Evolutionary conservation across 2,329 filamentous ascomycete species (phyloP).

Genomic region (Ciborinia camelliae): DNA sequence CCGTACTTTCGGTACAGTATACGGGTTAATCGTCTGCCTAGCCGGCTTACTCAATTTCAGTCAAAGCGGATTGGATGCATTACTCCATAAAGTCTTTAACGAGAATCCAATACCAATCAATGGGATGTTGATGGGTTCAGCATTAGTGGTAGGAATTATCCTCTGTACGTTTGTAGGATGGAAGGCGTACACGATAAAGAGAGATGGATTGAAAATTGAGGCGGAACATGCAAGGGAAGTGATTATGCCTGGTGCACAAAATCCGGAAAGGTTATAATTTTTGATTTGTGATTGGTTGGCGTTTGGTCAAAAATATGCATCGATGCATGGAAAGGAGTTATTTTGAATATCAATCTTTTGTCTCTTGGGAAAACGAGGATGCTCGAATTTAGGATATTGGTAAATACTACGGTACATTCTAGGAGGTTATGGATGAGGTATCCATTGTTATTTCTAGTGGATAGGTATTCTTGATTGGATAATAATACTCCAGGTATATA

Average conservation of each 20-base stretch:
- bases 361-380: neutral
- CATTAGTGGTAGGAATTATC: constrained; percentile 59
- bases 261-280: constrained; percentile 27
- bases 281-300: neutral
- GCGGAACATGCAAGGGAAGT: constrained; percentile 43
- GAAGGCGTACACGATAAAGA: constrained; percentile 39
- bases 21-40: constrained; percentile 83
- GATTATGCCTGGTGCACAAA: constrained; percentile 34
- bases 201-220: constrained; percentile 43
- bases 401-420: neutral
- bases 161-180: constrained; percentile 64
- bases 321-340: neutral
- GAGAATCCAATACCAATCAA: constrained; percentile 78
- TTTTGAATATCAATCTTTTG: neutral
- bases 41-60: constrained; percentile 81
- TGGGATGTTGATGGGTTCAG: constrained; percentile 58
- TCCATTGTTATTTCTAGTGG: neutral
- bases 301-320: neutral
- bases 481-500: neutral
- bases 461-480: neutral
- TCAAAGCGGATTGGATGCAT: constrained; percentile 73
- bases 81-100: constrained; percentile 70
- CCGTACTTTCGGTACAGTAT: constrained; percentile 89
- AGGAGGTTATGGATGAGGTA: neutral
- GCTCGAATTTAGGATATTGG: neutral